Evolutionary conservation across 148 eudicot species (phyloP).

Genomic region (Pharnaceum exiguum): DNA sequence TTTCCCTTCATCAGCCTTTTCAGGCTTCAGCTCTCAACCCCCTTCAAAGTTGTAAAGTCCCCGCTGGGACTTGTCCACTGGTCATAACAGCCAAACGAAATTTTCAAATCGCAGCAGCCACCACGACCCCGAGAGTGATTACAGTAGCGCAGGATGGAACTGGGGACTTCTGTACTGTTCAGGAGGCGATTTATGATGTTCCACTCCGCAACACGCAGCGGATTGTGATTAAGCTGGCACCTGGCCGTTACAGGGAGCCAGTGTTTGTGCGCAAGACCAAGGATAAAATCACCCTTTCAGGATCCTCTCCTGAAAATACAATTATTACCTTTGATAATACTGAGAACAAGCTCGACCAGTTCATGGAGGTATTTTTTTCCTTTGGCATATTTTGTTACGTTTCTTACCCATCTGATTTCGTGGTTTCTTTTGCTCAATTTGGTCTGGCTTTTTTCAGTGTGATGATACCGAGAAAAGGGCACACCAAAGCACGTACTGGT

Average conservation of each 20-base stretch:
- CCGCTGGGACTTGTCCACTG: too few species aligned
- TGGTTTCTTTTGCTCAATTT: too few species aligned
- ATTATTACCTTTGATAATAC: conserved; percentile 50
- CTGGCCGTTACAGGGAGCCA: conserved; percentile 49
- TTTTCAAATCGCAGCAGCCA: not conserved
- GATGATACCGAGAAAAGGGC: conserved; percentile 15
- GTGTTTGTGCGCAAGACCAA: conserved; percentile 52
- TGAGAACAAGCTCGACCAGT: conserved; percentile 44
- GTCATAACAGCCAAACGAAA: too few species aligned
- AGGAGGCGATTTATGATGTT: conserved; percentile 52
- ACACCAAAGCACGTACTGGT: conserved; percentile 56
- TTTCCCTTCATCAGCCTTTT: too few species aligned
- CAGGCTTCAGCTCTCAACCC: too few species aligned
- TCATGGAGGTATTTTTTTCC: conserved; percentile 24
- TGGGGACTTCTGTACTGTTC: conserved; percentile 38
- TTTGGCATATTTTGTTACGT: too few species aligned
- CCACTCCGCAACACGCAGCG: conserved; percentile 42
- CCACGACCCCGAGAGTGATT: conserved; percentile 17
- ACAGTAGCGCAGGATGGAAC: conserved; percentile 43
- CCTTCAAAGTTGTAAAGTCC: too few species aligned
- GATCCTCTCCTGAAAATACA: conserved; percentile 39
- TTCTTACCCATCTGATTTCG: too few species aligned
- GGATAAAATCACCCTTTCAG: conserved; percentile 50
- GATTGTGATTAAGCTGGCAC: conserved; percentile 43
- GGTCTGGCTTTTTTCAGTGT: not conserved